phyloP scores from a whole-genome alignment of 2,329 filamentous ascomycete species.

The Apiospora kogelbergensis region DNA sequence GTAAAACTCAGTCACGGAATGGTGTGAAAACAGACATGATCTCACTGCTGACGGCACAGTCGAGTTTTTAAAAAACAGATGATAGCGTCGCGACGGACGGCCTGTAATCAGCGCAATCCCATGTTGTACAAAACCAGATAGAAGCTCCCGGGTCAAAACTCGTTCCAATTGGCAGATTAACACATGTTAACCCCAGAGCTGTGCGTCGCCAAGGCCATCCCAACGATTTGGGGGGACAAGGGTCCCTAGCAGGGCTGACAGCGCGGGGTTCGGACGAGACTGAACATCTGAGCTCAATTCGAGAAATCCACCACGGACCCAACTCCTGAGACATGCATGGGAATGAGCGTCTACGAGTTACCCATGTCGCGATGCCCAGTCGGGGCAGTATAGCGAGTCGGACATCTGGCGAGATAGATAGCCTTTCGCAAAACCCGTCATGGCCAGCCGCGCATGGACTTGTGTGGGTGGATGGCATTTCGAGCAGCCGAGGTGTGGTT shows the following conservation, averaged over 20 bases:
- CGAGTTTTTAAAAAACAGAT: background rate
- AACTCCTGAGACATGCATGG: background rate
- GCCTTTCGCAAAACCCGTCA: background rate
- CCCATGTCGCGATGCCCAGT: background rate
- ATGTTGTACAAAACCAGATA: background rate
- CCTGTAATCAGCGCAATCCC: background rate
- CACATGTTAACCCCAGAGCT: background rate
- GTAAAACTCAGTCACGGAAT: background rate
- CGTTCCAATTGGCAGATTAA: background rate
- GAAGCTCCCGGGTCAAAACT: background rate
- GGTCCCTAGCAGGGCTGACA: background rate
- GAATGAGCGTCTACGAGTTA: background rate
- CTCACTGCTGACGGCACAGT: conserved; percentile 3
- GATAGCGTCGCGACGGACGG: background rate
- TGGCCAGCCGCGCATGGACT: background rate
- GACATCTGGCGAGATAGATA: too few species aligned
- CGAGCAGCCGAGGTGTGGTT: background rate
- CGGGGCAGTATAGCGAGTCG: background rate
- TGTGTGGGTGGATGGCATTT: background rate
- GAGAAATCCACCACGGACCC: background rate
- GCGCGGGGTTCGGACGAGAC: background rate
- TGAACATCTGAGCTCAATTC: background rate
- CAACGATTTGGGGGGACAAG: background rate
- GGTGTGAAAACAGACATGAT: background rate
- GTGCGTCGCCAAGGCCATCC: background rate